Evolutionary conservation across 805 yeast genomes (phyloP).

Genomic region (Ogataea salicorniae): DNA sequence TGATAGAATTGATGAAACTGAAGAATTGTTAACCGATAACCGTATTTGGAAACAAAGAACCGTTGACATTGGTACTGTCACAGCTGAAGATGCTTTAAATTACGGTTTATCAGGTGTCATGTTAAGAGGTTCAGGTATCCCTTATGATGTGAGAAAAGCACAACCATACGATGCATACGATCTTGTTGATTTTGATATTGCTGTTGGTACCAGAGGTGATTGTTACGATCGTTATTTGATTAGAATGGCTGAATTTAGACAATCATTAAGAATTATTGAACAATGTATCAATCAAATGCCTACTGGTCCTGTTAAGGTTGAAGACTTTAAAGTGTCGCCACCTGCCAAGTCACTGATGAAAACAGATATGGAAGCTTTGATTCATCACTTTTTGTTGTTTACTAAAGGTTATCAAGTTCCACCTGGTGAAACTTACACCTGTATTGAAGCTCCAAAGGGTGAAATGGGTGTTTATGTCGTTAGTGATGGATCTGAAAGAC

Average conservation of each 20-base stretch:
- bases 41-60: constrained; percentile 92
- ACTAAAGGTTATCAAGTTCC: constrained; percentile 89
- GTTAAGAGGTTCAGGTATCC: constrained; percentile 89
- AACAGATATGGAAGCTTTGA: constrained; percentile 88
- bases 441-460: constrained; percentile 92
- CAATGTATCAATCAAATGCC: constrained; percentile 92
- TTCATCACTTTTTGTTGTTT: constrained; percentile 82
- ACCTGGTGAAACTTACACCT: constrained; percentile 86
- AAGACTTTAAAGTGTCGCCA: constrained; percentile 79
- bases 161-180: constrained; percentile 91
- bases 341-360: constrained; percentile 82
- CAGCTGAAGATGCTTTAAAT: constrained; percentile 84
- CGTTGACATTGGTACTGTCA: constrained; percentile 68
- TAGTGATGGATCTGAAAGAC: constrained; percentile 85
- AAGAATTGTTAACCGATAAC: constrained; percentile 83
- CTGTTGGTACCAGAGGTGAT: constrained; percentile 85
- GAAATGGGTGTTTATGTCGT: constrained; percentile 90
- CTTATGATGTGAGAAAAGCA: constrained; percentile 78
- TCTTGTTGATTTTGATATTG: constrained; percentile 76
- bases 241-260: constrained; percentile 91
- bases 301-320: constrained; percentile 85
- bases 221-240: constrained; percentile 85
- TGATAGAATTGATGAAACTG: constrained; percentile 86
- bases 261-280: constrained; percentile 80
- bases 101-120: constrained; percentile 80